Evolutionary conservation across 2,329 filamentous ascomycete species (phyloP).

Genomic region (Clonostachys sp.): DNA sequence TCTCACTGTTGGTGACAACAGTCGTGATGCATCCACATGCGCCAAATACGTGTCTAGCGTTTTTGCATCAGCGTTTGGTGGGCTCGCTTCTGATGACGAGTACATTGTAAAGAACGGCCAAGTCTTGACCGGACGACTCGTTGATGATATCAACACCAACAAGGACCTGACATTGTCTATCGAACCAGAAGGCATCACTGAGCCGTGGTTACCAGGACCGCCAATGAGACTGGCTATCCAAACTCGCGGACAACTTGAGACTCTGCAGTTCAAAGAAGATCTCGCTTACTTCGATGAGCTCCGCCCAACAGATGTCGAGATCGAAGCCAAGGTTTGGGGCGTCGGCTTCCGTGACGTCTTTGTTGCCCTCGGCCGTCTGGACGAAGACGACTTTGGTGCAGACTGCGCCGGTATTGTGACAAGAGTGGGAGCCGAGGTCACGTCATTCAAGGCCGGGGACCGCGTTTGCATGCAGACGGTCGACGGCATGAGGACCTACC

Average conservation of each 20-base stretch:
- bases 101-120: background rate
- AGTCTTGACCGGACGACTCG: background rate
- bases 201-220: background rate
- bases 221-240: background rate
- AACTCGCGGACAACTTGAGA: background rate
- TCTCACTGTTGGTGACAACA: background rate
- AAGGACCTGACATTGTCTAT: background rate
- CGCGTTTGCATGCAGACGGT: slow-evolving; percentile 10
- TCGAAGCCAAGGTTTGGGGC: slow-evolving; percentile 2
- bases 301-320: background rate
- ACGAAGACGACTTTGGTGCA: background rate
- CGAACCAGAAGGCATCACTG: too few relatives aligned
- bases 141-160: slow-evolving; percentile 1
- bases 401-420: slow-evolving; percentile 1
- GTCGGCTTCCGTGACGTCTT: background rate
- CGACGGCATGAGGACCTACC: slow-evolving; percentile 15
- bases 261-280: background rate
- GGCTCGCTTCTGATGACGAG: background rate
- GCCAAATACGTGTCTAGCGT: background rate
- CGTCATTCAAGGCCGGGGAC: slow-evolving; percentile 7
- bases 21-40: too few relatives aligned
- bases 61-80: background rate
- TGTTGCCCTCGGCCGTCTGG: background rate
- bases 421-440: slow-evolving; percentile 6
- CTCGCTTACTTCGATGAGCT: background rate